Evolutionary conservation across 805 yeast species (phyloP), one percentile per base, ranked within the genome.

Genomic region (Yamadazyma sp.): DNA sequence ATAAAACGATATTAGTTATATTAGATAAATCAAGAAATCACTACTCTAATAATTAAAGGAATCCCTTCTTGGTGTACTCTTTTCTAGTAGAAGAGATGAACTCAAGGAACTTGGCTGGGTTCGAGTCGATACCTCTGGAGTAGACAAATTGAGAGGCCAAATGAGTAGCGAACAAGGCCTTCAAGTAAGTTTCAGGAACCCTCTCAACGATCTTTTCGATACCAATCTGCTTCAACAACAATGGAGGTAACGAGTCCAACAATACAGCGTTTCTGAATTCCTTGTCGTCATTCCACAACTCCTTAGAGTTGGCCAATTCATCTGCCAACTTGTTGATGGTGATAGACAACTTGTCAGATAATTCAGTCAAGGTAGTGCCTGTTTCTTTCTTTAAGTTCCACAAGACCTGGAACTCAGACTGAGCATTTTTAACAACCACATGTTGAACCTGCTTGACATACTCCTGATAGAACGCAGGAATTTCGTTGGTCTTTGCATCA

Each of bases 251-350:
- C 3, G 95, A 84, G 49, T 82, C 84, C 16, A 71, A 54, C 49
- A 93, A 73, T 13, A 91, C 83, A 14, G 79, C 80, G 54, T 85
- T 79, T 63, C 96, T 78, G 70, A 93, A 82, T 35, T 62, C 71
- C 7, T 66, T 62, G 58, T 93, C 97, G 48, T 82, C 84, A 50
- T 77, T 75, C 95, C 97, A 88, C 53, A 93, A 71, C 57, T 84
- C 90, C 50, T 77, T 77, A 16, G 93, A 82, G 32, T 77, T 73
- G 24, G 93, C 82, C 52, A 91, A 76, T 66, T 89, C 95, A 56
- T 87, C 96, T 35, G 82, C 85, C 49, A 90, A 73, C 49, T 83
- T 80, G 62, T 88, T 90, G 59, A 90, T 90, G 21, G 95, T 82
- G 44, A 73, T 71, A 6, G 96, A 86, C 38, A 90, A 71, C 50